These are phyloP conservation scores for Astrephomene gubernaculifera DNA, from an alignment of 139 green algal genomes.

Conservation along the genomic window DNA sequence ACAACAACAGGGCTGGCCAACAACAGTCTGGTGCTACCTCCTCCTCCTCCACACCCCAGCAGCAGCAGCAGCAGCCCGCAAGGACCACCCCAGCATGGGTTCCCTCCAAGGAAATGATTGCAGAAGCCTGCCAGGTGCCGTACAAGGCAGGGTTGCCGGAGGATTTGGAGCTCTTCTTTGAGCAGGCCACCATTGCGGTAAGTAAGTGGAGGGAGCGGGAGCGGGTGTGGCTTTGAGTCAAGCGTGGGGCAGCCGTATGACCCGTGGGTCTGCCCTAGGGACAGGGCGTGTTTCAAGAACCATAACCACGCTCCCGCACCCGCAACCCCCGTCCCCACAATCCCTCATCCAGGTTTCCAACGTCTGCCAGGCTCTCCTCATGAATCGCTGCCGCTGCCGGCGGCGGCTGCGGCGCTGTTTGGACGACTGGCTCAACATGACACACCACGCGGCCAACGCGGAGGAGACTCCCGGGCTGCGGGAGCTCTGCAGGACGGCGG, in stretches of 20 bases:
- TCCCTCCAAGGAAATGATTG: conserved; percentile 43
- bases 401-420: conserved; percentile 74
- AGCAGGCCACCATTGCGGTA: conserved; percentile 83
- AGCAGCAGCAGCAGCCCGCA: not conserved
- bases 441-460: conserved; percentile 79
- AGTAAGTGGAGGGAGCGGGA: not conserved
- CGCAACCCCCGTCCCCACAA: not conserved
- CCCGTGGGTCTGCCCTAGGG: not conserved
- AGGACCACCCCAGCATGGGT: conserved; percentile 16
- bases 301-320: not conserved
- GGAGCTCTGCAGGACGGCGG: not conserved
- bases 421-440: conserved; percentile 86
- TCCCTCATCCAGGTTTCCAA: conserved; percentile 47
- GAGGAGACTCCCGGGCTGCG: conserved; percentile 56
- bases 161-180: conserved; percentile 77
- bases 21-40: not conserved
- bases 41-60: not conserved
- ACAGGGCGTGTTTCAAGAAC: not conserved
- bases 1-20: too few species aligned
- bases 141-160: conserved; percentile 18
- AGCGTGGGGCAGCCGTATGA: not conserved
- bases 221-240: not conserved
- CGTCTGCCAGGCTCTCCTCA: conserved; percentile 70
- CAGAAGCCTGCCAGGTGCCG: conserved; percentile 26
- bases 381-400: conserved; percentile 79